Base-by-base conservation (phyloP, 352 stramenopile species). In the Phytopythium aichiense region DNA sequence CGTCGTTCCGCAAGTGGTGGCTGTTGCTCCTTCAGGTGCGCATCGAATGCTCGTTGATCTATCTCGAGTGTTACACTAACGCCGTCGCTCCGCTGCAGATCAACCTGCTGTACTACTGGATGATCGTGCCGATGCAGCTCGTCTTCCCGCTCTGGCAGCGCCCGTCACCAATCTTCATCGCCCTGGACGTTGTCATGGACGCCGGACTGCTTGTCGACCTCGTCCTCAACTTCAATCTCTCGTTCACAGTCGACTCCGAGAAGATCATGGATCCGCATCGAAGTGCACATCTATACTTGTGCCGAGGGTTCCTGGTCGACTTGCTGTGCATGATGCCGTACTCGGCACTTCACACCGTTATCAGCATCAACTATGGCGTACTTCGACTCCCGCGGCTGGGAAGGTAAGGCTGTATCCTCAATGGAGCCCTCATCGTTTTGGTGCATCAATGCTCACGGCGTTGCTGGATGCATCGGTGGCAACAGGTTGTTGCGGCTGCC, bases 211-310 rank as follows among this genome's bases (percentile, higher is more conserved):
- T 66, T 11, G 59, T 67, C 12, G 79, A 88, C 30, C 58, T 90
- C 6, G 65, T 86, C n/a, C 28, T 87, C 7, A 90, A 88, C 56
- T 74, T 87, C 28, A 84, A 77, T 15, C 62, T 88, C 0, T 84
- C 78, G 7, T 90, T 81, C 60, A 71, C 62, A 6, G 49, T 69
- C 9, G 63, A 88, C 38, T 67, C 75, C 1, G 81, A 90, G 46
- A 87, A 81, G 37, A 88, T 88, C 30, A 64, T 76, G 38, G 65
- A 84, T 20, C 61, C 81, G 4, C 62, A 56, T 9, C 61, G 66
- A 48, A 87, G 73, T 42, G 71, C 77, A 0, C n/a, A 42, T 6
- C 63, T 65, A 35, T 90, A 90, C 56, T 15, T 88, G 4, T 15
- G 52, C 6, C 56, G 67, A 13, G 33, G 58, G 0, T 87, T 88